Percentiles rank a stretch among this genome's conserved stretches.
These are phyloP conservation scores for Purpureocillium takamizusanense DNA, from an alignment of 2,329 filamentous ascomycete genomes.

Conservation along the genomic window DNA sequence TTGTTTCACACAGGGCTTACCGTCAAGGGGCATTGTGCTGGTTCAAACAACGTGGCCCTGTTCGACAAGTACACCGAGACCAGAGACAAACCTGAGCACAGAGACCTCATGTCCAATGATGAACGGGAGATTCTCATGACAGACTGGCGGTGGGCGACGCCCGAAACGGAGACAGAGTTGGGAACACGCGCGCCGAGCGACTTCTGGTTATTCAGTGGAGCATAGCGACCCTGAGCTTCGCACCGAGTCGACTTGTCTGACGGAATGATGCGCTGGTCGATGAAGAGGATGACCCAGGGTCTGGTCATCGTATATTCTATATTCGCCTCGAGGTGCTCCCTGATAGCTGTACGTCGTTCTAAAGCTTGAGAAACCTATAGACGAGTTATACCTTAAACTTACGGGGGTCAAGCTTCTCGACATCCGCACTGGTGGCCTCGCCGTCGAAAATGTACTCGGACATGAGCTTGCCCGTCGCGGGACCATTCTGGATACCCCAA, in stretches of 20 bases:
- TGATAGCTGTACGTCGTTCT: too few relatives aligned
- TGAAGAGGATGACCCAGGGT: too few relatives aligned
- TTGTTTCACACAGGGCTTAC: background rate
- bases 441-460: constrained; percentile 73
- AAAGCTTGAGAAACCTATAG: constrained; percentile 13
- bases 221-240: too few relatives aligned
- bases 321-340: background rate
- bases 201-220: background rate
- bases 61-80: background rate
- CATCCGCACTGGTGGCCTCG: constrained; percentile 55
- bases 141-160: background rate
- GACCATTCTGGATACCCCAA: constrained; percentile 96
- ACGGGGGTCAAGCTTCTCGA: constrained; percentile 58
- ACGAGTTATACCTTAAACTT: constrained; percentile 42
- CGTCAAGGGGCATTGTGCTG: background rate
- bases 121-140: background rate
- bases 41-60: background rate
- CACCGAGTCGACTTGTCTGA: too few relatives aligned
- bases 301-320: too few relatives aligned
- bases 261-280: too few relatives aligned
- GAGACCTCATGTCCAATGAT: background rate
- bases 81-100: background rate
- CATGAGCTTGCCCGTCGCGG: constrained; percentile 75
- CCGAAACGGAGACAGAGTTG: background rate
- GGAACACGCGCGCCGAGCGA: background rate